Evolutionary conservation across 2,329 filamentous ascomycete genomes (phyloP).

Genomic region (Botryotinia narcissicola): DNA sequence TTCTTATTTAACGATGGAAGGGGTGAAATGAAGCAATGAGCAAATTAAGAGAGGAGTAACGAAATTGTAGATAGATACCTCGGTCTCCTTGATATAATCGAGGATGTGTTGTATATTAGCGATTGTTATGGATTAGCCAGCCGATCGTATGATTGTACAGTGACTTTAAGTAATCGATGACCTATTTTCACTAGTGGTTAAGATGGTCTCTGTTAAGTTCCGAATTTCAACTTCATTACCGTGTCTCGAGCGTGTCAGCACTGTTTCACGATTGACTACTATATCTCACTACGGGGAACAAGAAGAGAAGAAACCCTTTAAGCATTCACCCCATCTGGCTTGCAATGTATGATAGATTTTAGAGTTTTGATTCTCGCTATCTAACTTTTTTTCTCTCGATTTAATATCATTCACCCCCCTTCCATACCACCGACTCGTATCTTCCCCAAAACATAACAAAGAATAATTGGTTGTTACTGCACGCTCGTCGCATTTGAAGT

Average conservation of each 20-base stretch:
- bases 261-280: background rate
- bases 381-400: conserved; percentile 2
- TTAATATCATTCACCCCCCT: background rate
- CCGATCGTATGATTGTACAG: background rate
- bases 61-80: conserved; percentile 13
- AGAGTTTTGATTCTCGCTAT: background rate
- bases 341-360: background rate
- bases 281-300: background rate
- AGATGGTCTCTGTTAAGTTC: background rate
- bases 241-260: no score
- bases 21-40: background rate
- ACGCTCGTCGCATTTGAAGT: background rate
- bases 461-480: background rate
- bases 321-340: background rate
- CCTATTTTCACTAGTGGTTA: background rate
- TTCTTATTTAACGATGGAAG: background rate
- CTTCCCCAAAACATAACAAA: background rate
- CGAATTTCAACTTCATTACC: background rate
- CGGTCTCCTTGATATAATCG: background rate
- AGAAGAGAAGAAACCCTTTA: background rate
- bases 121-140: background rate
- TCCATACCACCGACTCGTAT: background rate
- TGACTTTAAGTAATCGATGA: background rate
- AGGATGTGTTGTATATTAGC: conserved; percentile 6
- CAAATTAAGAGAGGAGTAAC: background rate